Percentiles rank a stretch among this genome's conserved stretches.
Conservation (phyloP, 345 rosid genomes). For the Brassica carinata region DNA sequence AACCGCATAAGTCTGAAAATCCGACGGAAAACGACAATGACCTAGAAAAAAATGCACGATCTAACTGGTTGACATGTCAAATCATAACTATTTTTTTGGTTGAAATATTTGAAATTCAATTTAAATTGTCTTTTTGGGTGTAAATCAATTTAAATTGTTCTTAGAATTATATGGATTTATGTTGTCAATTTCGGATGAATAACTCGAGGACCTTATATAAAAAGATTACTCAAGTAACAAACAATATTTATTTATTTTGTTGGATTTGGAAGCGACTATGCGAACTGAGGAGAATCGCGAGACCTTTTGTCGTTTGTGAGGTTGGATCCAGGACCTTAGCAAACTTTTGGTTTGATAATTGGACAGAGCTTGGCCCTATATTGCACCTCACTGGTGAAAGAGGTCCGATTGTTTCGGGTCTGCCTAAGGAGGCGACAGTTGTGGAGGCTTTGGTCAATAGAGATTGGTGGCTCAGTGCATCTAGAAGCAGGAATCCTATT, state of each 20-base stretch:
- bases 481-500: too few relatives aligned
- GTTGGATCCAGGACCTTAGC: neutral
- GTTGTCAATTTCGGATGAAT: neutral
- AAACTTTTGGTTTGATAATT: neutral
- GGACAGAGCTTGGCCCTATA: neutral
- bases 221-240: too few relatives aligned
- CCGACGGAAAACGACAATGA: neutral
- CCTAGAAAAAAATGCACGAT: neutral
- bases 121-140: neutral
- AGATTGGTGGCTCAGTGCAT: too few relatives aligned
- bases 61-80: neutral
- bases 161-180: neutral
- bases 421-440: too few relatives aligned
- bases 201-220: neutral
- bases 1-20: neutral
- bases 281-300: neutral
- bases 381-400: neutral
- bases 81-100: neutral
- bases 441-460: too few relatives aligned
- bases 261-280: neutral
- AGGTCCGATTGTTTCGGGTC: neutral
- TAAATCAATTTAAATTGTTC: neutral
- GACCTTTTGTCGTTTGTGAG: neutral
- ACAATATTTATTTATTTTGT: neutral
- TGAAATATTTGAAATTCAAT: neutral